Percentiles rank a stretch among this genome's conserved stretches.
Evolutionary conservation across 805 yeast genomes (phyloP).

Genomic region (Kodamaea hsintzibuensis): DNA sequence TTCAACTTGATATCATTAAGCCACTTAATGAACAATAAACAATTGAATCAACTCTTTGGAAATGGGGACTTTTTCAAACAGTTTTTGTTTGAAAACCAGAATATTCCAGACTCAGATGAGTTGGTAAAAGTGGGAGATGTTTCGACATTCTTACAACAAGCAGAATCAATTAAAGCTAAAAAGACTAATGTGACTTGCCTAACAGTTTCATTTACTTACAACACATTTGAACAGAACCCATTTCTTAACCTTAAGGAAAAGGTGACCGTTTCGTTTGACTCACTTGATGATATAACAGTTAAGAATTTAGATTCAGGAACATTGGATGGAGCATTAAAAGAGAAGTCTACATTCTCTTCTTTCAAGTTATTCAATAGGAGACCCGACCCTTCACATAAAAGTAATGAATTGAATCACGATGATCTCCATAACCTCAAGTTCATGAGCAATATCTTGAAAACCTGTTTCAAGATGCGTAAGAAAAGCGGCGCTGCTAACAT

Average conservation of each 20-base stretch:
- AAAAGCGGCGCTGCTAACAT: slow-evolving; percentile 25
- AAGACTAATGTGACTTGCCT: slow-evolving; percentile 25
- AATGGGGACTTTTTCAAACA: slow-evolving; percentile 10
- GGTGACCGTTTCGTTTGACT: slow-evolving; percentile 30
- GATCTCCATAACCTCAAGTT: slow-evolving; percentile 36
- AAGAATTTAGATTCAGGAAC: slow-evolving; percentile 21
- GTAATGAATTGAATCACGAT: slow-evolving; percentile 15
- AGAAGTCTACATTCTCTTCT: slow-evolving; percentile 21
- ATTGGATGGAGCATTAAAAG: slow-evolving; percentile 33
- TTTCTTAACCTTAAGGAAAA: slow-evolving; percentile 24
- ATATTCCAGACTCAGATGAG: slow-evolving; percentile 12
- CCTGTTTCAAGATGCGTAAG: slow-evolving; percentile 34
- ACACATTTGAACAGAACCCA: slow-evolving; percentile 35
- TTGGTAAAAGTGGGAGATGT: slow-evolving; percentile 18
- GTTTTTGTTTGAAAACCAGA: slow-evolving; percentile 21
- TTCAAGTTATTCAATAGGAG: slow-evolving; percentile 21
- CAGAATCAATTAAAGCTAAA: background rate
- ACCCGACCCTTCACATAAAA: background rate
- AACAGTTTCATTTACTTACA: slow-evolving; percentile 37
- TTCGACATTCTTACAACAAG: background rate
- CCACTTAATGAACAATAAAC: background rate
- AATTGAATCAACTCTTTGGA: slow-evolving; percentile 17
- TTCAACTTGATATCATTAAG: background rate
- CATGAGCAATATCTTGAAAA: slow-evolving; percentile 30
- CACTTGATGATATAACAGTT: slow-evolving; percentile 20